These are phyloP conservation scores for Sherardia arvensis DNA, from an alignment of 257 asterid species.

Conservation along the genomic window DNA sequence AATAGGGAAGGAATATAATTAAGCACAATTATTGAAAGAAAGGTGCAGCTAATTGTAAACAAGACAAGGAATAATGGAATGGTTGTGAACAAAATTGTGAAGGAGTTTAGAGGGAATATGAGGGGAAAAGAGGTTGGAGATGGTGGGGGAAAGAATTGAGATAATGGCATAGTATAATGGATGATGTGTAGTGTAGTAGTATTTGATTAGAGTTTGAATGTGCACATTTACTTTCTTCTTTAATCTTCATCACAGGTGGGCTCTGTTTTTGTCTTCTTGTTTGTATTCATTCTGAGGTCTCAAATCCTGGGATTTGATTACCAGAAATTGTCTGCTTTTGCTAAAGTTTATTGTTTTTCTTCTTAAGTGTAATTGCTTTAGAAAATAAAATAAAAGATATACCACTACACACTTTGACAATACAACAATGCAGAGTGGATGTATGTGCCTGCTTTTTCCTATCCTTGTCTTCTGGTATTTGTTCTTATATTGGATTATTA, in stretches of 20 bases:
- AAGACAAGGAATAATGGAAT: neutral
- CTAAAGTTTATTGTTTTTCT: neutral
- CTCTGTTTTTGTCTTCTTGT: slow-evolving; percentile 17
- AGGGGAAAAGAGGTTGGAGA: neutral
- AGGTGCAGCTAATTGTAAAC: neutral
- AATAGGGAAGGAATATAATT: neutral
- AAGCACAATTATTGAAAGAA: neutral
- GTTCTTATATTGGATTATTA: neutral
- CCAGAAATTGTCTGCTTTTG: slow-evolving; percentile 9
- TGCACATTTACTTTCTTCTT: slow-evolving; percentile 9
- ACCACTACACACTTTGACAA: neutral
- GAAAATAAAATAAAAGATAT: too few relatives aligned
- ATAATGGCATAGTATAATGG: neutral
- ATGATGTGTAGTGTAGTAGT: neutral
- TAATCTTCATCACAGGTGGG: slow-evolving; percentile 12
- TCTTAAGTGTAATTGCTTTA: too few relatives aligned
- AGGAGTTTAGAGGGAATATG: slow-evolving; percentile 7
- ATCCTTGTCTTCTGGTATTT: neutral
- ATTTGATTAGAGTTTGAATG: slow-evolving; percentile 8
- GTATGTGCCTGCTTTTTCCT: neutral
- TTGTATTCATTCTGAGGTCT: slow-evolving; percentile 5
- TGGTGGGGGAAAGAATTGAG: slow-evolving; percentile 1
- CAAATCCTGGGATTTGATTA: slow-evolving; percentile 2
- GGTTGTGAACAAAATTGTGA: slow-evolving; percentile 9
- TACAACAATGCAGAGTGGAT: neutral